Evolutionary conservation across 2,329 filamentous ascomycete species (phyloP).

Genomic region (Penicillium verrucosum): DNA sequence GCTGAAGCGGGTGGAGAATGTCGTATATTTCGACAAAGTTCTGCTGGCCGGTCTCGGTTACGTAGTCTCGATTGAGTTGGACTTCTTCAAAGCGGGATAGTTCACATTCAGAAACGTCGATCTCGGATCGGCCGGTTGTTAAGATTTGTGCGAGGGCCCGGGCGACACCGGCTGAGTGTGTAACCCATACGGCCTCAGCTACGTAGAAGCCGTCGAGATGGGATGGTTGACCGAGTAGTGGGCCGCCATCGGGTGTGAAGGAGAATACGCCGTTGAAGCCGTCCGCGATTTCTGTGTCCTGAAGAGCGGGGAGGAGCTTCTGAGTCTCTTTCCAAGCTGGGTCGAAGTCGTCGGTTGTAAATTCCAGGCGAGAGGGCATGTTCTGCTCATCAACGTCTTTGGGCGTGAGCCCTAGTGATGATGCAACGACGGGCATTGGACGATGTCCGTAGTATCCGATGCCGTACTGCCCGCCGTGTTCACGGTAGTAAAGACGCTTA

Average conservation of each 20-base stretch:
- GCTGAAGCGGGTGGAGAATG: constrained; percentile 60
- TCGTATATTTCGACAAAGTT: constrained; percentile 65
- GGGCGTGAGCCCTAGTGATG: constrained; percentile 53
- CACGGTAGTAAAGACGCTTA: constrained; percentile 62
- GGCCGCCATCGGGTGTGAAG: constrained; percentile 62
- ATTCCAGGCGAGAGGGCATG: constrained; percentile 62
- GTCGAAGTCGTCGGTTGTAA: constrained; percentile 59
- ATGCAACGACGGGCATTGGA: constrained; percentile 59
- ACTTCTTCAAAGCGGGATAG: constrained; percentile 60
- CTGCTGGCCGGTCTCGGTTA: constrained; percentile 58
- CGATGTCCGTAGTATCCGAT: constrained; percentile 64
- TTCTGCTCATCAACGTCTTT: constrained; percentile 55
- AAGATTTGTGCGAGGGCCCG: constrained; percentile 59
- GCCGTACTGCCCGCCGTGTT: constrained; percentile 61
- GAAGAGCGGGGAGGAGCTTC: constrained; percentile 53
- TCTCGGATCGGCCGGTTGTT: constrained; percentile 53
- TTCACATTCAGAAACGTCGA: constrained; percentile 60
- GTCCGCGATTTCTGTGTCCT: constrained; percentile 52
- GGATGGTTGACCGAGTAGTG: constrained; percentile 58
- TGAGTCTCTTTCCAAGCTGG: constrained; percentile 58
- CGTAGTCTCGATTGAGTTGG: constrained; percentile 55
- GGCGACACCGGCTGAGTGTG: constrained; percentile 62
- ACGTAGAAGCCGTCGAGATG: constrained; percentile 61
- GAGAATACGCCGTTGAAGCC: constrained; percentile 67
- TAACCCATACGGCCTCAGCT: constrained; percentile 65